Evolutionary conservation across 768 basidiomycete genomes (phyloP).

Genomic region (Boletus reticuloceps): DNA sequence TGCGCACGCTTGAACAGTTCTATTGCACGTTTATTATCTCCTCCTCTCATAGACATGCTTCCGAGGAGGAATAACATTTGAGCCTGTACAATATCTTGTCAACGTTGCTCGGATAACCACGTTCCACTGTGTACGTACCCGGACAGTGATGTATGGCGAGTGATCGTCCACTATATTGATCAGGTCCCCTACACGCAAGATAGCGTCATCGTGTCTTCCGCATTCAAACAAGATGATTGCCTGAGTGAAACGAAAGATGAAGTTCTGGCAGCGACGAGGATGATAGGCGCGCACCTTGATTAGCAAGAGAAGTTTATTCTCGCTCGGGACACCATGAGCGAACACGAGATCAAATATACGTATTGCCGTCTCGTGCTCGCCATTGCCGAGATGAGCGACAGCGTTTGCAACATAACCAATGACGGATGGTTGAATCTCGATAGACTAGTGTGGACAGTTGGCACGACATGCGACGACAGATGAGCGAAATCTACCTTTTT

Average conservation of each 20-base stretch:
- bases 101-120: too few relatives aligned
- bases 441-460: conserved; percentile 1
- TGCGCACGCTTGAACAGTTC: not conserved
- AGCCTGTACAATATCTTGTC: not conserved
- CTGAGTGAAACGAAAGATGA: not conserved
- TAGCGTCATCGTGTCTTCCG: not conserved
- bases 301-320: conserved; percentile 2
- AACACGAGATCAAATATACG: conserved; percentile 5
- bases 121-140: not conserved
- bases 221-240: conserved; percentile 1
- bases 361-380: not conserved
- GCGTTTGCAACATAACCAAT: conserved; percentile 9
- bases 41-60: not conserved
- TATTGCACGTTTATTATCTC: not conserved
- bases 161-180: too few relatives aligned
- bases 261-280: not conserved
- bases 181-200: too few relatives aligned
- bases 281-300: not conserved
- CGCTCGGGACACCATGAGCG: not conserved
- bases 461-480: too few relatives aligned
- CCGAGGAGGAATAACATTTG: not conserved
- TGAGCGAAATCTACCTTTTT: not conserved
- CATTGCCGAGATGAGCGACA: not conserved
- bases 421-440: not conserved
- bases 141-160: too few relatives aligned